Conservation (phyloP, 2,329 filamentous ascomycete genomes). For the Dactylonectria estremocensis region DNA sequence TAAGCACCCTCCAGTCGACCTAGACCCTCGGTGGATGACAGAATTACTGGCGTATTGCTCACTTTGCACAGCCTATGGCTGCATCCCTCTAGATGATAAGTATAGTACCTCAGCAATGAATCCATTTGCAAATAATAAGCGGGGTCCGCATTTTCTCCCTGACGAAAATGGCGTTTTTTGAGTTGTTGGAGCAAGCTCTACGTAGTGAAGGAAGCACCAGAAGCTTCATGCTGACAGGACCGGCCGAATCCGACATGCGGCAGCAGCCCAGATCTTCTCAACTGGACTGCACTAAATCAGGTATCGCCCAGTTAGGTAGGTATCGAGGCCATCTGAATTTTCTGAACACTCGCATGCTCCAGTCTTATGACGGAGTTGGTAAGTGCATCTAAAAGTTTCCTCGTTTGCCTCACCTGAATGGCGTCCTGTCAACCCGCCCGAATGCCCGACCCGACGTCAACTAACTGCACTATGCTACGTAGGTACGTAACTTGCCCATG, state of each 20-base stretch:
- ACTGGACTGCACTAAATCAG: constrained; percentile 13
- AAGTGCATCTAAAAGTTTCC: neutral
- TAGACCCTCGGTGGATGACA: neutral
- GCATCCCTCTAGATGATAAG: neutral
- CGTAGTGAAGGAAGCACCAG: constrained; percentile 2
- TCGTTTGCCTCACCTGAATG: constrained; percentile 3
- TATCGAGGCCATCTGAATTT: no score
- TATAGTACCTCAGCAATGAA: neutral
- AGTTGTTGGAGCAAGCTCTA: constrained; percentile 15
- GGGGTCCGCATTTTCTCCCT: constrained; percentile 32
- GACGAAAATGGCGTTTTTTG: constrained; percentile 26
- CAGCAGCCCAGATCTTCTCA: constrained; percentile 1
- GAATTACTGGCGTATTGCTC: neutral
- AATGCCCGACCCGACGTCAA: neutral
- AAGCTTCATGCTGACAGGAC: constrained; percentile 4
- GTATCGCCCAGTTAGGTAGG: no score
- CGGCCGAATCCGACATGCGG: neutral
- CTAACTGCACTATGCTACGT: neutral
- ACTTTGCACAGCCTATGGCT: neutral
- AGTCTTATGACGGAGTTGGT: constrained; percentile 22
- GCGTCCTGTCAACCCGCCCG: neutral
- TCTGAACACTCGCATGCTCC: constrained; percentile 13
- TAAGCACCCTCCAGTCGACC: neutral
- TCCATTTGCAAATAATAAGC: constrained; percentile 20
- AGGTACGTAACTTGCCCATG: neutral